Evolutionary conservation across 805 yeast species (phyloP), one percentile per base, ranked within the genome.

Genomic region (Kodamaea laetipori): DNA sequence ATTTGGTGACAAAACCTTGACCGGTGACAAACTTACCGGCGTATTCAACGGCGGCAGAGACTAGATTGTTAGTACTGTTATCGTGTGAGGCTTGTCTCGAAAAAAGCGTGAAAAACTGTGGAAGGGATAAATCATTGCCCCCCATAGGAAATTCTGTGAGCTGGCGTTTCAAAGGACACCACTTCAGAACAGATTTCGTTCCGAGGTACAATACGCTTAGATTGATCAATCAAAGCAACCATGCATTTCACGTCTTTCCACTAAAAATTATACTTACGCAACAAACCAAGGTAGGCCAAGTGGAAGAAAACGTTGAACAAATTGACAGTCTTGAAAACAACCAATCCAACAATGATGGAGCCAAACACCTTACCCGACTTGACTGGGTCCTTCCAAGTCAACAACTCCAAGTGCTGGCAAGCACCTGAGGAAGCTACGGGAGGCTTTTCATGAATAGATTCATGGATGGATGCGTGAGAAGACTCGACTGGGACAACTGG

Each of bases 291-390:
- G 61, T 81, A 80, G 43, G 80, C 67, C 36, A 84, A 48, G 62
- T 77, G 80, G 73, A 83, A 77, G 56, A 83, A 66, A 42, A 82
- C 66, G 50, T 81, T 78, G 55, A 82, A 55, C 53, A 86, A 59
- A 61, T 85, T 83, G 56, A 85, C 77, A 39, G 71, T 76, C 63
- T 84, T 86, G 55, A 84, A 58, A 26, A 82, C 62, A 41, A 84
- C 51, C 58, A 86, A 69, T 19, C 74, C 64, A 21, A 73, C 62
- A 36, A 87, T 59, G 48, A 84, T 71, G 26, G 80, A 73, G 34
- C 85, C 94, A 54, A 89, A 79, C 35, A 84, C 80, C 58, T 82
- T 81, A 49, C 85, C 97, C 40, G 96, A 82, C 60, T 76, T 75
- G 51, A 76, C 71, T 33, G 97, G 94, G 60, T 84, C 73, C 51